Conservation (phyloP, 768 basidiomycete species). For the Postia placenta region DNA sequence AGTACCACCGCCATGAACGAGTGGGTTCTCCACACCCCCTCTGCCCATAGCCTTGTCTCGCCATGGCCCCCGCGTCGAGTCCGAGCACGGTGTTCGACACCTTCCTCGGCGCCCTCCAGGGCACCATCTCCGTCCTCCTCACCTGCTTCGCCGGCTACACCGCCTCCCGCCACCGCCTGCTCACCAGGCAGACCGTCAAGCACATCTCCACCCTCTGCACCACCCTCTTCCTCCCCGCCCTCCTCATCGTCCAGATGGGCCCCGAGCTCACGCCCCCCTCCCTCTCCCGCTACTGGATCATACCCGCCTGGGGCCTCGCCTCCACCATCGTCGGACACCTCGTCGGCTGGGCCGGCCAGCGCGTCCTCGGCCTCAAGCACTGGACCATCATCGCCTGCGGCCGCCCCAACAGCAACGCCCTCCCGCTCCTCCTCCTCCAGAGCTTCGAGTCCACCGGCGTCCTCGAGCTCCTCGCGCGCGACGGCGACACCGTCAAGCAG, state of each 20-base stretch:
- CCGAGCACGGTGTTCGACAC: conserved; percentile 5
- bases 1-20: too few species aligned
- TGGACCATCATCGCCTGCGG: conserved; percentile 27
- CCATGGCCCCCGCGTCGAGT: background rate
- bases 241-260: conserved; percentile 25
- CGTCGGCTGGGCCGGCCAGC: conserved; percentile 20
- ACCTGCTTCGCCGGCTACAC: conserved; percentile 22
- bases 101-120: conserved; percentile 24
- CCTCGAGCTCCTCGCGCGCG: conserved; percentile 14
- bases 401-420: conserved; percentile 23
- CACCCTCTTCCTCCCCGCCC: conserved; percentile 23
- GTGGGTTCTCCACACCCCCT: too few species aligned
- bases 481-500: conserved; percentile 11
- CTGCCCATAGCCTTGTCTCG: too few species aligned
- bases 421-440: conserved; percentile 24
- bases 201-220: conserved; percentile 22
- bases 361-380: conserved; percentile 14
- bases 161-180: conserved; percentile 13
- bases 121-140: conserved; percentile 24
- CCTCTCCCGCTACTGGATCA: conserved; percentile 20
- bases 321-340: conserved; percentile 21
- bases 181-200: conserved; percentile 19
- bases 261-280: conserved; percentile 20
- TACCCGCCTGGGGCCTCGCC: conserved; percentile 22
- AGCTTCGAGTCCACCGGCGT: conserved; percentile 20